phyloP scores from a whole-genome alignment of 192 early-diverging fungal species.

The Lobosporangium transversale region DNA sequence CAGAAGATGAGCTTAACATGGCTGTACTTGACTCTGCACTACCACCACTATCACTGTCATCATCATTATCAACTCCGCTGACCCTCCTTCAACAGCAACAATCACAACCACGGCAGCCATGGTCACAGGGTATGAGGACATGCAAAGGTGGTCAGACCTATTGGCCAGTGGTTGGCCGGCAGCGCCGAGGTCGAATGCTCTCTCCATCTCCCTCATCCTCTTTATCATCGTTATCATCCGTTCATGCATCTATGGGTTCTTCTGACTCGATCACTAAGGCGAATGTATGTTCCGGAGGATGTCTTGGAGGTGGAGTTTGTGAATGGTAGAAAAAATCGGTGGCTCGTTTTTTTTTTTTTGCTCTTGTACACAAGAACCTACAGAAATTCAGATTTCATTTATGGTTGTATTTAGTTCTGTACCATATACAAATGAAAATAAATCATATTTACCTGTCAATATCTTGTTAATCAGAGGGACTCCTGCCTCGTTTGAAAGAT shows the following conservation, averaged over 20 bases:
- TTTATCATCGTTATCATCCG: not conserved
- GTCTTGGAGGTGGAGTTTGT: conserved; percentile 33
- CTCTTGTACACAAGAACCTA: no score
- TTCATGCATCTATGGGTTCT: not conserved
- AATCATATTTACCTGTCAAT: no score
- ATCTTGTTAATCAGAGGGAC: no score
- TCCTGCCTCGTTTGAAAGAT: no score
- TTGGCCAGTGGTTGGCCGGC: conserved; percentile 37
- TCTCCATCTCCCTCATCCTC: no score
- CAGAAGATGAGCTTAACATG: conserved; percentile 7
- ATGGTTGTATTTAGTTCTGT: no score
- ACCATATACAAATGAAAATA: no score
- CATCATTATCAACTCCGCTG: conserved; percentile 3
- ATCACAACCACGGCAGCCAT: not conserved
- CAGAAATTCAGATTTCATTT: no score
- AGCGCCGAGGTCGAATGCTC: not conserved
- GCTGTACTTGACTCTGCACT: not conserved
- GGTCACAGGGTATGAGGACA: conserved; percentile 16
- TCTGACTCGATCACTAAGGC: conserved; percentile 18
- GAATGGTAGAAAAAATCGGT: conserved; percentile 39
- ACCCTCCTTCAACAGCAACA: not conserved
- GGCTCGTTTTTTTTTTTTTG: no score
- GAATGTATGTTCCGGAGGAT: conserved; percentile 34
- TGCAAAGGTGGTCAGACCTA: conserved; percentile 51
- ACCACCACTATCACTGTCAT: no score